phyloP scores from a whole-genome alignment of 1,284 basidiomycete species.

The Schizopora paradoxa region DNA sequence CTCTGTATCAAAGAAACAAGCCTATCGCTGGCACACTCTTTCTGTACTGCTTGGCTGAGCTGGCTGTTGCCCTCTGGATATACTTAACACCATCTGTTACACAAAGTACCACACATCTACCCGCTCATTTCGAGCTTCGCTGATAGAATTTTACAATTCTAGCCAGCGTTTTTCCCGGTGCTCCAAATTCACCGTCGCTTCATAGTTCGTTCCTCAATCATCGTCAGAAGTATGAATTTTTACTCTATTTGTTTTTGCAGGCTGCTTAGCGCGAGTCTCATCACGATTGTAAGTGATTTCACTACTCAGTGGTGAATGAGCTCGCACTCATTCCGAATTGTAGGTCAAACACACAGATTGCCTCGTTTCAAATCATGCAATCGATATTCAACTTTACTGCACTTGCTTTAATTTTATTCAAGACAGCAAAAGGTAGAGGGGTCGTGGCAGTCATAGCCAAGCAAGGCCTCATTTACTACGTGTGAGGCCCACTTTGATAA shows the following conservation, averaged over 20 bases:
- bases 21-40: not conserved
- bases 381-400: constrained; percentile 6
- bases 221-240: too few relatives aligned
- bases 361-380: constrained; percentile 9
- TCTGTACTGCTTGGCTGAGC: constrained; percentile 5
- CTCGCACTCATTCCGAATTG: too few relatives aligned
- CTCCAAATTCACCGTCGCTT: too few relatives aligned
- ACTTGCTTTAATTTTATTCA: not conserved
- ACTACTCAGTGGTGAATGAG: too few relatives aligned
- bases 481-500: not conserved
- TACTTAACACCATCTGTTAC: constrained; percentile 6
- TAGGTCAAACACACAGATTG: constrained; percentile 5
- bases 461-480: not conserved
- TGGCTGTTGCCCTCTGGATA: constrained; percentile 11
- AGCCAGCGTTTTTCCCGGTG: too few relatives aligned
- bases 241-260: too few relatives aligned
- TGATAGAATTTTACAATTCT: not conserved
- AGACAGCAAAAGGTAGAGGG: not conserved
- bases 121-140: too few relatives aligned
- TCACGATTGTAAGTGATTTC: too few relatives aligned
- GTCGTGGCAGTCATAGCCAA: not conserved
- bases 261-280: too few relatives aligned
- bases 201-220: too few relatives aligned
- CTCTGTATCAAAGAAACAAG: not conserved
- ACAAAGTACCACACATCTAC: not conserved